Conservation (phyloP, 129 eudicot species). For the Erigeron canadensis region DNA sequence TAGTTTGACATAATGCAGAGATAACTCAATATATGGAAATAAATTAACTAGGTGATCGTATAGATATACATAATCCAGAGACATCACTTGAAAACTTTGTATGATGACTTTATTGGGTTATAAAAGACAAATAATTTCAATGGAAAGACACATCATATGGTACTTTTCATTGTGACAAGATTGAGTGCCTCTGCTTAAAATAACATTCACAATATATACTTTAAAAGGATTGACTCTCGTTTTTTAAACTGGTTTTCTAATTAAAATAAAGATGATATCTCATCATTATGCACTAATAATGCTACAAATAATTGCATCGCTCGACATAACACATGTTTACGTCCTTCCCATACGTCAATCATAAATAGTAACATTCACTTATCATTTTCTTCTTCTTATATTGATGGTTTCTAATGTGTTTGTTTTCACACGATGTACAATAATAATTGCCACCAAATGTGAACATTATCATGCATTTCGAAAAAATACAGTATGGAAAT, state of each 20-base stretch:
- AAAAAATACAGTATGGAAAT: too few relatives aligned
- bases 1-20: not conserved
- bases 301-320: slow-evolving; percentile 9
- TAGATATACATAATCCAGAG: not conserved
- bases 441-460: not conserved
- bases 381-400: not conserved
- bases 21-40: too few relatives aligned
- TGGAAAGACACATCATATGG: slow-evolving; percentile 29
- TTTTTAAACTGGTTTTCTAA: slow-evolving; percentile 6
- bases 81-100: not conserved
- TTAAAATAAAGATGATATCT: slow-evolving; percentile 7
- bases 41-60: not conserved
- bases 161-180: slow-evolving; percentile 23
- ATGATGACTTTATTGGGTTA: not conserved
- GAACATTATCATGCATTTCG: too few relatives aligned
- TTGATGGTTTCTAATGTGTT: not conserved
- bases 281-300: slow-evolving; percentile 13
- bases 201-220: slow-evolving; percentile 1
- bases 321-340: slow-evolving; percentile 32
- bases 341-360: slow-evolving; percentile 10
- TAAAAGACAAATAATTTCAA: slow-evolving; percentile 24
- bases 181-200: slow-evolving; percentile 23
- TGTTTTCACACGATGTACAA: not conserved
- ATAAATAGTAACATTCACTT: slow-evolving; percentile 18
- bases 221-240: slow-evolving; percentile 13